Percentiles rank a stretch among this genome's conserved stretches.
Evolutionary conservation across 331 rosid species (phyloP).

Genomic region (Malus hybrid): DNA sequence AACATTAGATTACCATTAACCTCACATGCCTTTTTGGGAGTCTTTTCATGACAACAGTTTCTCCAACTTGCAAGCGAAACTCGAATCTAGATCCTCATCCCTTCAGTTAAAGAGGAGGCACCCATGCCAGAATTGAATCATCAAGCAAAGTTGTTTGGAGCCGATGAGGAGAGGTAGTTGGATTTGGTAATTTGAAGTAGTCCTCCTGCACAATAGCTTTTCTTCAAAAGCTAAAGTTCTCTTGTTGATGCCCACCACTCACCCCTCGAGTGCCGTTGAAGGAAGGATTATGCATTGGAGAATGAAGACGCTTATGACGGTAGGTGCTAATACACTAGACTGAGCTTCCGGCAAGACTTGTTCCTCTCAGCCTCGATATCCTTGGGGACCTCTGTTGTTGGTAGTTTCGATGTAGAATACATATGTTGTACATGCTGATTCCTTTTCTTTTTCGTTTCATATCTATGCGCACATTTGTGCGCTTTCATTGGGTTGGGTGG

Average conservation of each 20-base stretch:
- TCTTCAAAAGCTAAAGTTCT: slow-evolving; percentile 14
- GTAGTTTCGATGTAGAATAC: neutral
- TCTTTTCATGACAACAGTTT: slow-evolving; percentile 32
- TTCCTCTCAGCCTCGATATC: neutral
- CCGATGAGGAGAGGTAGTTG: slow-evolving; percentile 44
- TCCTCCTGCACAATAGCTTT: slow-evolving; percentile 8
- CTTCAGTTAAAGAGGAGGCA: slow-evolving; percentile 36
- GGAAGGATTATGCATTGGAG: slow-evolving; percentile 31
- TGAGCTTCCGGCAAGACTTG: neutral
- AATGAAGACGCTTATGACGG: slow-evolving; percentile 6
- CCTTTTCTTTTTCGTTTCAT: neutral
- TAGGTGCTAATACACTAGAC: slow-evolving; percentile 6
- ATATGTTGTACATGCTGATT: neutral
- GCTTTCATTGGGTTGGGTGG: neutral
- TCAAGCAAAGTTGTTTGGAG: slow-evolving; percentile 20
- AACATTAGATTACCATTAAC: slow-evolving; percentile 34
- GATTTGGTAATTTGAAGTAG: slow-evolving; percentile 9
- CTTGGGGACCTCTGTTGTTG: neutral
- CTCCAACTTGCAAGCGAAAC: slow-evolving; percentile 33
- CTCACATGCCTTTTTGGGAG: slow-evolving; percentile 31
- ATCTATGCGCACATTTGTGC: neutral
- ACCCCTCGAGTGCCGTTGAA: slow-evolving; percentile 39
- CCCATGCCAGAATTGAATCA: slow-evolving; percentile 29
- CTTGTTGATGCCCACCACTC: slow-evolving; percentile 48
- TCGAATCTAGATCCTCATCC: slow-evolving; percentile 34